Evolutionary conservation across 768 basidiomycete species (phyloP).

Genomic region (Suillus variegatus): DNA sequence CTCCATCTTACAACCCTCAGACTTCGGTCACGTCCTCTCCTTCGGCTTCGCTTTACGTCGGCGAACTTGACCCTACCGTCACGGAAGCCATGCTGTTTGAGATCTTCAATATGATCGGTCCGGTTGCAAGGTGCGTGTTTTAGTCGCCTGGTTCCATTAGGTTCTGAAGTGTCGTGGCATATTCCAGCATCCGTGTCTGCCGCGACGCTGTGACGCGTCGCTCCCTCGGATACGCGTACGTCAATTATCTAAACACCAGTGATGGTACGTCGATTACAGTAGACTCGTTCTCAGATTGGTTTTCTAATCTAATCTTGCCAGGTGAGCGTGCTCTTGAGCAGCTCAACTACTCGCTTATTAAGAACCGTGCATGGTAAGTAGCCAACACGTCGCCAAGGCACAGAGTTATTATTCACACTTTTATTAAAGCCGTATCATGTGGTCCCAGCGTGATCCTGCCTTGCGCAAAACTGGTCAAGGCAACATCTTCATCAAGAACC

Average conservation of each 20-base stretch:
- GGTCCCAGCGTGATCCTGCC: constrained; percentile 99
- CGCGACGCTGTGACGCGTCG: constrained; percentile 99
- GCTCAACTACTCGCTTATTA: constrained; percentile 99
- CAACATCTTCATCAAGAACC: constrained; percentile 99
- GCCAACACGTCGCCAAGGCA: not conserved
- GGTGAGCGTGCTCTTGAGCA: constrained; percentile 98
- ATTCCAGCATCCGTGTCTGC: constrained; percentile 91
- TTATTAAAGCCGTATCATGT: constrained; percentile 91
- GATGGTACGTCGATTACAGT: constrained; percentile 65
- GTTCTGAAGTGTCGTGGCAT: not conserved
- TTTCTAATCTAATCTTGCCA: constrained; percentile 29
- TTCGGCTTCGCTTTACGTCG: constrained; percentile 96
- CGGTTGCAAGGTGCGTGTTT: constrained; percentile 83
- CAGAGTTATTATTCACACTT: constrained; percentile 9
- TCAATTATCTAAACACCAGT: constrained; percentile 94
- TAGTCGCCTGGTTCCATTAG: not conserved
- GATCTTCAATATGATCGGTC: constrained; percentile 99
- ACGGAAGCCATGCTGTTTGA: constrained; percentile 99
- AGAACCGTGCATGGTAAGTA: constrained; percentile 90
- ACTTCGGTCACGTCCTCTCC: constrained; percentile 63
- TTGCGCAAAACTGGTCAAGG: constrained; percentile 99
- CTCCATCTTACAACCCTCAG: constrained; percentile 58
- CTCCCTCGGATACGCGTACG: constrained; percentile 99
- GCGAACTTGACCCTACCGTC: constrained; percentile 97
- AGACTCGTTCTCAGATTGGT: not conserved